Percentiles rank a stretch among this genome's conserved stretches.
phyloP scores from a whole-genome alignment of 2,329 filamentous ascomycete species.

The Xylaria hypoxylon region DNA sequence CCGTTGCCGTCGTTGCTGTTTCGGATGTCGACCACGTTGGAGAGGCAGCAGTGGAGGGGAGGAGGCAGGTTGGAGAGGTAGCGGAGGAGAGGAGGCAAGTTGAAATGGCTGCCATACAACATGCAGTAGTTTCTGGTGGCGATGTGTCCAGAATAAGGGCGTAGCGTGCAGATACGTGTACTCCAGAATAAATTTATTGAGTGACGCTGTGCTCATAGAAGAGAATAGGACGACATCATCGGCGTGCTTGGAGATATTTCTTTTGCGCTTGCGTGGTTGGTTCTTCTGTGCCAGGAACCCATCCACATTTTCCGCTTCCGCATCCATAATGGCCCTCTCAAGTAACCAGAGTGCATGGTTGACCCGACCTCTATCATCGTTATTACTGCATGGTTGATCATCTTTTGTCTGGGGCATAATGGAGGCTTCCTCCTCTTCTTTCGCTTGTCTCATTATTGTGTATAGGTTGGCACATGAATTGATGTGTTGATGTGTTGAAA shows the following conservation, averaged over 20 bases:
- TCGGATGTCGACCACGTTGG: not conserved
- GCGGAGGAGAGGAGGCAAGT: not conserved
- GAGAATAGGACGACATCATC: not conserved
- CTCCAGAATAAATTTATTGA: not conserved
- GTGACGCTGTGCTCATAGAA: not conserved
- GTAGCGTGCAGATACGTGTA: not conserved
- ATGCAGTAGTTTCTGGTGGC: conserved; percentile 13
- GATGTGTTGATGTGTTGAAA: not conserved
- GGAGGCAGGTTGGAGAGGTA: not conserved
- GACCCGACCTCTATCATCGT: no score
- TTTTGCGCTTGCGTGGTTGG: not conserved
- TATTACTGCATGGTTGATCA: not conserved
- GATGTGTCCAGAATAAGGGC: conserved; percentile 6
- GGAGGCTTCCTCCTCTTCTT: not conserved
- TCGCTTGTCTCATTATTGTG: not conserved
- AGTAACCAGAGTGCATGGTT: no score
- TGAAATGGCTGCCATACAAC: conserved; percentile 6
- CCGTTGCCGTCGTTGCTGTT: not conserved
- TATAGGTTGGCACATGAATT: not conserved
- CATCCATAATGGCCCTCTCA: no score
- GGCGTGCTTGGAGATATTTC: not conserved
- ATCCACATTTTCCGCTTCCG: not conserved
- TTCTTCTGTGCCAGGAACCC: no score
- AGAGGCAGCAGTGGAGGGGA: not conserved
- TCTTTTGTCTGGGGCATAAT: not conserved